Evolutionary conservation across 352 stramenopile genomes (phyloP), one percentile per base, ranked within the genome.

Genomic region (Phytophthora sp.): DNA sequence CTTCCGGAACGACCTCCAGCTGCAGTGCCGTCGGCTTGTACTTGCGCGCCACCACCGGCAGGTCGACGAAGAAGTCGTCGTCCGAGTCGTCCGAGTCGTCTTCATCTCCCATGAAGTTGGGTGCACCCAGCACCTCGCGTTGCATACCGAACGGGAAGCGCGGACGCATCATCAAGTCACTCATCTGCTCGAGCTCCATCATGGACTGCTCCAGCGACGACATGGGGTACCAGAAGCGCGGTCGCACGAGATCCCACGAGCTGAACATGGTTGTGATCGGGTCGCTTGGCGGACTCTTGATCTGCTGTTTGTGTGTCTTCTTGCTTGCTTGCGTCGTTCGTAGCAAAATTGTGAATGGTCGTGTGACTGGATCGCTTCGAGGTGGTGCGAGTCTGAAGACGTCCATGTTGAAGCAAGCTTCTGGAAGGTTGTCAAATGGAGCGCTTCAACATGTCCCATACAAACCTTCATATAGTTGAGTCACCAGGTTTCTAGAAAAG

Each of bases 181-280:
- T 49, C 61, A 80, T 60, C 4, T 64, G 42, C 18, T 79, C 61
- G 27, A 65, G 24, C 35, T 72, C 63, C 54, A 71, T 62, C 53
- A 80, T 66, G 46, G 67, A 71, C 49, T 77, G 71, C 62, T 83
- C 66, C 35, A 80, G 57, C 32, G 72, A 66, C n/a, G 69, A 69
- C 66, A 79, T 75, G 26, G 72, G 69, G 46, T 82, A 60, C 76
- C 76, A 85, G 21, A 66, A 62, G 49, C 60, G 65, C 24, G 69
- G 70, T 43, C 45, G 69, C 5, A 82, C 66, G 41, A 76, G 49
- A 38, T 84, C 76, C 72, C 76, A 84, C 31, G 52, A 48, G 49
- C 58, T 66, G 28, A 77, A 79, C 60, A 75, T 79, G 24, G 20
- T 59, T 48, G 21, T 15, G n/a, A n/a, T n/a, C 17, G 8, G 34